These are phyloP conservation scores for Myriosclerotinia scirpicola DNA, from an alignment of 2,329 filamentous ascomycete species.

Conservation along the genomic window DNA sequence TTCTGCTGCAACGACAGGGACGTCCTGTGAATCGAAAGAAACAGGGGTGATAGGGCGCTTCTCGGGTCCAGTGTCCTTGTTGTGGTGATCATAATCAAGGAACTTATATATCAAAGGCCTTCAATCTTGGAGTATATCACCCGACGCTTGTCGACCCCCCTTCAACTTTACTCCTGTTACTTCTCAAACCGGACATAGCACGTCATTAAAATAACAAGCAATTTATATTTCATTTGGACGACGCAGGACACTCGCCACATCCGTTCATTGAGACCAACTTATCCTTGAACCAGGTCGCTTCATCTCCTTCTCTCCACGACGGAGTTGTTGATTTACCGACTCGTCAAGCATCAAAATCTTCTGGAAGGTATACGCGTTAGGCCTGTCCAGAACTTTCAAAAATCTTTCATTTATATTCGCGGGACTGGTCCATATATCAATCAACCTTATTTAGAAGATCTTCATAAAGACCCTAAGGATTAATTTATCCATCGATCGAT, in stretches of 20 bases:
- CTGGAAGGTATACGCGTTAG: slow-evolving; percentile 36
- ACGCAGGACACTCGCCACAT: slow-evolving; percentile 36
- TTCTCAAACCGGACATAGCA: slow-evolving; percentile 34
- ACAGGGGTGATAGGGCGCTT: slow-evolving; percentile 35
- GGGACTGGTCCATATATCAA: slow-evolving; percentile 32
- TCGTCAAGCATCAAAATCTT: slow-evolving; percentile 19
- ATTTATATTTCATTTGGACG: slow-evolving; percentile 40
- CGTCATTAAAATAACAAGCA: slow-evolving; percentile 39
- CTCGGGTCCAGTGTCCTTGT: slow-evolving; percentile 39
- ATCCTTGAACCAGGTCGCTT: slow-evolving; percentile 35
- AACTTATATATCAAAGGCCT: slow-evolving; percentile 35
- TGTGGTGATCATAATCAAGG: slow-evolving; percentile 37
- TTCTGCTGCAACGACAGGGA: slow-evolving; percentile 31
- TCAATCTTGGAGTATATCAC: slow-evolving; percentile 39
- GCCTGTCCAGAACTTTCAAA: slow-evolving; percentile 34
- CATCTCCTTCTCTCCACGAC: slow-evolving; percentile 31
- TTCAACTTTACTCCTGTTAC: slow-evolving; percentile 31
- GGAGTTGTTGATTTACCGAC: slow-evolving; percentile 16
- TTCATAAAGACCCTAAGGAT: slow-evolving; percentile 28
- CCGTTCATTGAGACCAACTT: slow-evolving; percentile 29
- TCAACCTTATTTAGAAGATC: slow-evolving; percentile 37
- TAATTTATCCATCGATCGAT: slow-evolving; percentile 29
- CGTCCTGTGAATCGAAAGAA: slow-evolving; percentile 31
- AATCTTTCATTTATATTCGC: slow-evolving; percentile 32
- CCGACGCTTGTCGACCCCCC: slow-evolving; percentile 37